Evolutionary conservation across 306 rosid genomes (phyloP), one percentile per base, ranked within the genome.

Genomic region (Fagus crenata): DNA sequence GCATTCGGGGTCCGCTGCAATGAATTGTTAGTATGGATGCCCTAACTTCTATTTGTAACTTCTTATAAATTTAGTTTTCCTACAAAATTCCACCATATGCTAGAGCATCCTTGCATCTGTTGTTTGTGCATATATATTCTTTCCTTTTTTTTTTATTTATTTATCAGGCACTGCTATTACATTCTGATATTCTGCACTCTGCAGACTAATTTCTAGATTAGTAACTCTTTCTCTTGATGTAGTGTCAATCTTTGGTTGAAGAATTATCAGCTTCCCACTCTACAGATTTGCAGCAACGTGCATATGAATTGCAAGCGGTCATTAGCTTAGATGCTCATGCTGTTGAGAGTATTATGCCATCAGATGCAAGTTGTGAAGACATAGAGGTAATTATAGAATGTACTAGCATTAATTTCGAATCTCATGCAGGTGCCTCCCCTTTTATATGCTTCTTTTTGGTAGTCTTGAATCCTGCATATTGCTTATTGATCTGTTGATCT

Each of bases 201-300:
- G 69, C 64, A 33, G 42, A 76, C 41, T 58, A 55, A 36, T 69
- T 69, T 61, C 49, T 40, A 6, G 53, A 41, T 40, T 64, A 54
- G 17, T 76, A 65, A 72, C 81, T 60, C 32, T 53, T 71, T 61
- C 71, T 75, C 77, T 61, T 40, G 74, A 53, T 81, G 72, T 82
- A 93, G 97, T 91, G 93, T 83, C 97, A 93, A 82, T 82, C 89
- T 73, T 87, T 93, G 84, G 78, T 91, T 73, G 98, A 93, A 85
- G 96, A 88, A 76, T 75, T 90, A 80, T 84, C 91, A 64, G 96
- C 98, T 41, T 90, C 98, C 77, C 87, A 93, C 85, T 93, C 94
- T 63, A 91, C 93, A 32, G 98, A 93, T 86, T 80, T 93, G 89
- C 97, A 93, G 87, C 98, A 93, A 77, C 97, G 96, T 76, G 95